phyloP scores from a whole-genome alignment of 352 stramenopile species.

The Aphanomyces invadans region DNA sequence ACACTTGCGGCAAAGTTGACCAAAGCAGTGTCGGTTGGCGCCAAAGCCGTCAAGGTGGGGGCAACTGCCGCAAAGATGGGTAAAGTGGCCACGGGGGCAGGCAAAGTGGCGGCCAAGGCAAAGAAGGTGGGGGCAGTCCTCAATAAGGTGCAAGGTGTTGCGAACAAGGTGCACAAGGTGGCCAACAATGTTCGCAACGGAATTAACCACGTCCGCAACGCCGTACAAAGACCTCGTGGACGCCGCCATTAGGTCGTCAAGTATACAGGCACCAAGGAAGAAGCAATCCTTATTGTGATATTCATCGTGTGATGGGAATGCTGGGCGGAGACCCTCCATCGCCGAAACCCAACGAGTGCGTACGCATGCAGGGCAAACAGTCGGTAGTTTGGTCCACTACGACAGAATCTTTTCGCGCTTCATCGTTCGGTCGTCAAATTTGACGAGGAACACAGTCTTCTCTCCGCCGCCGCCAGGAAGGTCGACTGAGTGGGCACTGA shows the following conservation, averaged over 20 bases:
- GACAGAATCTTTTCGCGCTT: constrained; percentile 59
- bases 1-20: not conserved
- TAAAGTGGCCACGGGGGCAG: not conserved
- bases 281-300: too few species aligned
- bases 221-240: not conserved
- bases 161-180: not conserved
- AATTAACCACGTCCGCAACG: not conserved
- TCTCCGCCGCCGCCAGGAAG: constrained; percentile 48
- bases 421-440: constrained; percentile 80
- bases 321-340: too few species aligned
- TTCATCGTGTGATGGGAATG: too few species aligned
- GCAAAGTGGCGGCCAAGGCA: not conserved
- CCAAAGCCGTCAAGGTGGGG: not conserved
- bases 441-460: constrained; percentile 84
- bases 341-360: too few species aligned
- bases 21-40: not conserved
- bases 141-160: not conserved
- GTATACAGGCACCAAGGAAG: not conserved
- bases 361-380: too few species aligned
- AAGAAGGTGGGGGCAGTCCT: not conserved
- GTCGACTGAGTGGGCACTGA: constrained; percentile 69
- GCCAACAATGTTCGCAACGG: not conserved
- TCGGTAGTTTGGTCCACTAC: too few species aligned
- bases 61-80: not conserved
- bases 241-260: not conserved